Base-by-base conservation (phyloP, 768 basidiomycete species). In the Cystobasidium tubakii region DNA sequence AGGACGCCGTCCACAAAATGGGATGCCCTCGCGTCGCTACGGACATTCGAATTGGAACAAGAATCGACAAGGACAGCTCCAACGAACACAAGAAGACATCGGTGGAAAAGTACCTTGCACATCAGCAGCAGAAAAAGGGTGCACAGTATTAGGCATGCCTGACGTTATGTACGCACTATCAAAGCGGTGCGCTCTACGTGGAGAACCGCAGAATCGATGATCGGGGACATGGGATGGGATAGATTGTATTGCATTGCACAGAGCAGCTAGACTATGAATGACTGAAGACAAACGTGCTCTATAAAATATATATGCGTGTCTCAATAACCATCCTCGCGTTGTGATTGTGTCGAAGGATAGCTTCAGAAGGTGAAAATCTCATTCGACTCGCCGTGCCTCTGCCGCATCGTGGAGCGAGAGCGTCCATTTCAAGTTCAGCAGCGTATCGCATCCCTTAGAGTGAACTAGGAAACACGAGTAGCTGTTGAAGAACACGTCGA, bases 41-140 rank as follows among this genome's bases (percentile, higher is more conserved):
- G 19, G 69, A 71, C 29, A 71, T 71, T 29, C 53, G 63, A n/a
- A 67, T 67, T 50, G 69, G 69, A 15, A 57, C 69, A 17, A 4
- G 69, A 27, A 71, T 42, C 25, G 69, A 71, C 69, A 71, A 71
- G 54, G 50, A 55, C 31, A 71, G 69, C 69, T 57, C 69, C 3
- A 71, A 71, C 29, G 69, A 71, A 34, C 69, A 71, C 69, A 71
- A 71, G 69, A 71, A 36, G 55, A 33, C 27, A 10, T 71, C 69
- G 6, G 69, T 71, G 34, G 53, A 57, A 34, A 29, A 62, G 53
- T 71, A 71, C 36, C 54, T 71, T 10, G 69, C 69, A 34, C 29
- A 33, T 6, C 25, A 36, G 9, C 34, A 60, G 9, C 3, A 44
- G 43, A 46, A 44, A 9, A 15, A 43, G 12, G 17, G 25, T 7